Percentiles rank a stretch among this genome's conserved stretches.
Evolutionary conservation across 2,329 filamentous ascomycete genomes (phyloP).

Genomic region (Onygena corvina): DNA sequence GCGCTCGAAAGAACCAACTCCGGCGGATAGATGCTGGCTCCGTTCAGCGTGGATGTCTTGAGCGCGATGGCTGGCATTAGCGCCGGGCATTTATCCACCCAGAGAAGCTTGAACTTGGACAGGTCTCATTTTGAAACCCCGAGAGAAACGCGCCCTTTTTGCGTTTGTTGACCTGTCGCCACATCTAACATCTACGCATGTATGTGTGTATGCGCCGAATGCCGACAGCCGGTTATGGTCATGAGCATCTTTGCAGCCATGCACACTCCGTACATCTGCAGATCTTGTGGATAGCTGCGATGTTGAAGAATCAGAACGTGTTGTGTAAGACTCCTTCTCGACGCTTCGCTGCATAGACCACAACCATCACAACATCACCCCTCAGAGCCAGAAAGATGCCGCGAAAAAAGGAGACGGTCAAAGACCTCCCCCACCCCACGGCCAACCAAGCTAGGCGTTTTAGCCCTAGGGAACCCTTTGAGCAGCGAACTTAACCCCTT

Average conservation of each 20-base stretch:
- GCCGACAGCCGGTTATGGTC: neutral
- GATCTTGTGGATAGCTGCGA: too few relatives aligned
- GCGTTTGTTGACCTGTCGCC: neutral
- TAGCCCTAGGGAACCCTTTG: neutral
- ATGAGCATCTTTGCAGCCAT: too few relatives aligned
- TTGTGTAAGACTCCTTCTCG: too few relatives aligned
- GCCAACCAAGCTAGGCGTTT: neutral
- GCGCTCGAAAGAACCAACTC: too few relatives aligned
- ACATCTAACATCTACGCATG: neutral
- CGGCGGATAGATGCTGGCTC: neutral
- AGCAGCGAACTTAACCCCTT: neutral
- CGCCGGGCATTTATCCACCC: slow-evolving; percentile 4
- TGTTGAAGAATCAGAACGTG: too few relatives aligned
- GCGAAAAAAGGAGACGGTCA: neutral
- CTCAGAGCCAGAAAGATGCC: neutral
- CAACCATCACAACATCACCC: too few relatives aligned
- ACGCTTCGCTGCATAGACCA: too few relatives aligned
- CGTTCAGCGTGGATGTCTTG: neutral
- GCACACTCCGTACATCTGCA: too few relatives aligned
- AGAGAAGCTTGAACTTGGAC: neutral
- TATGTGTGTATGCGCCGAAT: neutral
- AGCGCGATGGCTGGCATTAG: neutral
- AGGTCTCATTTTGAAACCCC: slow-evolving; percentile 5
- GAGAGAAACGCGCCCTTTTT: neutral
- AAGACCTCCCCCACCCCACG: neutral